Evolutionary conservation across 495 filamentous ascomycete genomes (phyloP).

Genomic region (Penicilliopsis zonata): DNA sequence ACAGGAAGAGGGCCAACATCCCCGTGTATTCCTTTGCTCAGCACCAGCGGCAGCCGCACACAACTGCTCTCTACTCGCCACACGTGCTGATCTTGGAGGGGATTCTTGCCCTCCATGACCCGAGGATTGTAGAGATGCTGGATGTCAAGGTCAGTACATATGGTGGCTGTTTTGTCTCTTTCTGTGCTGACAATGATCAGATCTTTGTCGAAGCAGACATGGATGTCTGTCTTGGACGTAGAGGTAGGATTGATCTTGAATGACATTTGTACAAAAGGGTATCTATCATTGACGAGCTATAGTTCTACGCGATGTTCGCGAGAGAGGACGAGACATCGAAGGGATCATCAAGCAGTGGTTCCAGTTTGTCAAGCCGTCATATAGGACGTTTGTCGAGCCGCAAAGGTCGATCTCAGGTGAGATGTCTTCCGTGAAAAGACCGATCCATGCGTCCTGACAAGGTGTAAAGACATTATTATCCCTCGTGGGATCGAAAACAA

Average conservation of each 20-base stretch:
- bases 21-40: conserved; percentile 92
- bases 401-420: conserved; percentile 68
- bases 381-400: conserved; percentile 78
- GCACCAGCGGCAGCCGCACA: conserved; percentile 67
- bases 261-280: too few relatives aligned
- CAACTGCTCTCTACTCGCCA: conserved; percentile 85
- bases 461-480: conserved; percentile 69
- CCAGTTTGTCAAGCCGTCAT: conserved; percentile 88
- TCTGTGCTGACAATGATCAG: conserved; percentile 14
- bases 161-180: conserved; percentile 1
- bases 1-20: conserved; percentile 82
- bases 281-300: too few relatives aligned
- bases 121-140: conserved; percentile 69
- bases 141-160: conserved; percentile 67
- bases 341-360: conserved; percentile 99
- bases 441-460: conserved; percentile 9
- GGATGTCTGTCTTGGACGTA: conserved; percentile 83
- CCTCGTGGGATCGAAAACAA: conserved; percentile 87
- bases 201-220: conserved; percentile 96
- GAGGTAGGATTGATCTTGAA: conserved; percentile 53
- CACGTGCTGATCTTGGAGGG: conserved; percentile 93
- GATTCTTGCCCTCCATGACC: conserved; percentile 88
- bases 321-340: conserved; percentile 77
- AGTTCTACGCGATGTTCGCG: conserved; percentile 80
- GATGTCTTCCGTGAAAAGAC: conserved; percentile 5